Conservation (phyloP, 176 grass and related monocot genomes). For the Themeda triandra region DNA sequence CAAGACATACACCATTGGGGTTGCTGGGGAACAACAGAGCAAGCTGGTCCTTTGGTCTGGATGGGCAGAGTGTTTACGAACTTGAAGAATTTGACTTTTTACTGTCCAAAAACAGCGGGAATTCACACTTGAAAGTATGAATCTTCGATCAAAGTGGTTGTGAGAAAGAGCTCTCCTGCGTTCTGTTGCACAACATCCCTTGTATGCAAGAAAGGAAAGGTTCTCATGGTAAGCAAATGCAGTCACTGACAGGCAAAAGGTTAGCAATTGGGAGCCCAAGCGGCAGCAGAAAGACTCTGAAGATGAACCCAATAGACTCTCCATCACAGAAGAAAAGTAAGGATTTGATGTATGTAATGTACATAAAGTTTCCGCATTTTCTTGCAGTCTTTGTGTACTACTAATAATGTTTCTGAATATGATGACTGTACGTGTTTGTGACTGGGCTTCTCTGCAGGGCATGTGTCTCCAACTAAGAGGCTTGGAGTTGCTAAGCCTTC, state of each 20-base stretch:
- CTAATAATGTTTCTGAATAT: too few species aligned
- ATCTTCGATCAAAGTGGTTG: conserved; percentile 37
- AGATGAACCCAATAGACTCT: neutral
- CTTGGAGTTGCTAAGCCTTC: neutral
- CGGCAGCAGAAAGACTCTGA: neutral
- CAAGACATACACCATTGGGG: conserved; percentile 19
- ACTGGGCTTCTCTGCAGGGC: conserved; percentile 2
- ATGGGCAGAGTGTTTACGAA: conserved; percentile 33
- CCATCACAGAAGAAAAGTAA: conserved; percentile 14
- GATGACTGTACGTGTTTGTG: neutral
- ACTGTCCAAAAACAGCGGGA: conserved; percentile 41
- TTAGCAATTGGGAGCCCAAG: neutral
- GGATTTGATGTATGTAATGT: neutral
- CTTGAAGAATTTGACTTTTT: conserved; percentile 16
- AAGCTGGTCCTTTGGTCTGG: conserved; percentile 29
- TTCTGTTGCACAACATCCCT: neutral
- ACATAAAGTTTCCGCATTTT: neutral
- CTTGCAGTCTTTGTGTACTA: neutral
- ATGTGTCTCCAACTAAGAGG: neutral
- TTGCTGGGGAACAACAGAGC: neutral
- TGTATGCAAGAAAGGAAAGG: neutral
- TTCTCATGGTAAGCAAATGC: neutral
- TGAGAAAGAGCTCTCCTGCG: conserved; percentile 34
- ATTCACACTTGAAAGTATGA: conserved; percentile 40
- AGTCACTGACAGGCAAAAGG: neutral